Evolutionary conservation across 2,329 filamentous ascomycete species (phyloP).

Genomic region (Hyphodiscus sp.): DNA sequence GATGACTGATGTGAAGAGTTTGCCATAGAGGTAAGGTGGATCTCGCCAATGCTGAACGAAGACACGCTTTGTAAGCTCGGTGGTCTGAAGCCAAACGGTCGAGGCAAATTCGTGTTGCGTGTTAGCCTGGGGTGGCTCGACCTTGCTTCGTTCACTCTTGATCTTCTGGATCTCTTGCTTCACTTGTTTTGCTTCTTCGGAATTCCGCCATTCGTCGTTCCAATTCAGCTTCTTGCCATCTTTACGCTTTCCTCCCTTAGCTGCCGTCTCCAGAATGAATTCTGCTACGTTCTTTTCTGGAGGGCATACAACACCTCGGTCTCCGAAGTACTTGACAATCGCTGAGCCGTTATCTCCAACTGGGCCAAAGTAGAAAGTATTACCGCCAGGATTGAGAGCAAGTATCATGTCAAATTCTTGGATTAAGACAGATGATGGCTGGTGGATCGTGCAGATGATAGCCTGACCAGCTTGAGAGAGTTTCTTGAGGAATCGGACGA

Average conservation of each 20-base stretch:
- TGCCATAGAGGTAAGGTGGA: slow-evolving; percentile 69
- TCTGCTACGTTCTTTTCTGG: slow-evolving; percentile 67
- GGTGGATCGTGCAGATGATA: slow-evolving; percentile 90
- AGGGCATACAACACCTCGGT: slow-evolving; percentile 60
- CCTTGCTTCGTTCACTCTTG: slow-evolving; percentile 28
- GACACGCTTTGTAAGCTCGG: slow-evolving; percentile 60
- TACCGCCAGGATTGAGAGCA: slow-evolving; percentile 67
- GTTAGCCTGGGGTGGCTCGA: slow-evolving; percentile 31
- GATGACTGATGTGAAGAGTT: slow-evolving; percentile 65
- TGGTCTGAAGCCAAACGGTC: slow-evolving; percentile 54
- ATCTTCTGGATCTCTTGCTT: slow-evolving; percentile 56
- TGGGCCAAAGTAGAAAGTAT: slow-evolving; percentile 71
- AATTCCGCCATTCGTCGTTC: slow-evolving; percentile 69
- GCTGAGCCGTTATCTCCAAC: slow-evolving; percentile 44
- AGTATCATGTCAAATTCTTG: slow-evolving; percentile 78
- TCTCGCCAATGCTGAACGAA: slow-evolving; percentile 72
- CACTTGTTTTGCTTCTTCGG: slow-evolving; percentile 51
- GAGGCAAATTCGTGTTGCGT: slow-evolving; percentile 58
- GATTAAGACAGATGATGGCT: slow-evolving; percentile 87
- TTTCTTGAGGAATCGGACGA: slow-evolving; percentile 78
- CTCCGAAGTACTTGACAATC: slow-evolving; percentile 59
- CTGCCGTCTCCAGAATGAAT: slow-evolving; percentile 60
- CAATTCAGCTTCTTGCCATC: slow-evolving; percentile 58
- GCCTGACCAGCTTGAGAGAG: slow-evolving; percentile 80
- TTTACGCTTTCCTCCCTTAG: slow-evolving; percentile 44